Base-by-base conservation (phyloP, 106 monocot species). In the Dendrobium huoshanense region DNA sequence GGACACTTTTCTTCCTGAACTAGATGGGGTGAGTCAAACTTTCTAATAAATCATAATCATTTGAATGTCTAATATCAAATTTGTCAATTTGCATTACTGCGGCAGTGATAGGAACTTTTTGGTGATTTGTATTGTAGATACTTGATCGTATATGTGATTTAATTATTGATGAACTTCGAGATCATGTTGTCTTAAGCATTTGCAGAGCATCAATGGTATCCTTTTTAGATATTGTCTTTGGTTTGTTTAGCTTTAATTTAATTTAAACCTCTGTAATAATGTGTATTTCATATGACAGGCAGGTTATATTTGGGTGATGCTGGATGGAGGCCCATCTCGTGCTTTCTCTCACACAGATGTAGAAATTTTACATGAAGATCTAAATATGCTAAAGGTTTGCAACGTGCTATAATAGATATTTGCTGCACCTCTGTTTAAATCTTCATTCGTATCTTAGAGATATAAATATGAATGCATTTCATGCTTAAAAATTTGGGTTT, bases 321-420 rank as follows among this genome's bases (percentile, higher is more conserved):
- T 91, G 80, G 91, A 94, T 89, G 94, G 94, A 80, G 94, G 94
- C 22, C 94, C 94, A 59, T 86, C 86, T 41, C 87, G 94, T 77
- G 91, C 74, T 17, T 94, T 94, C 75, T 89, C 86, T 67, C 83
- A 86, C 45, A 67, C 44, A 47, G 91, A 94, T 83, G 83, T 88
- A 31, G 41, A 54, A 42, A 77, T 89, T 80, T 83, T 94, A 89
- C 91, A 88, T 54, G 89, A 94, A 85, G 94, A 94, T 88, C 73
- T 94, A 47, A 83, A 86, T 82, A 43, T 88, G 54, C 77, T 94
- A 29, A 94, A 91, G 91, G 94, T 94, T 81, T 78, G 67, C 22
- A 37, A 31, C 81, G n/a, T 75, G 37, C 77, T 72, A 70, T 48
- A 11, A 51, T 5, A 0, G 22, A 9, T 42, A 44, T 44, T 7